These are phyloP conservation scores for Naganishia kalamii DNA, from an alignment of 768 basidiomycete species.

Conservation along the genomic window DNA sequence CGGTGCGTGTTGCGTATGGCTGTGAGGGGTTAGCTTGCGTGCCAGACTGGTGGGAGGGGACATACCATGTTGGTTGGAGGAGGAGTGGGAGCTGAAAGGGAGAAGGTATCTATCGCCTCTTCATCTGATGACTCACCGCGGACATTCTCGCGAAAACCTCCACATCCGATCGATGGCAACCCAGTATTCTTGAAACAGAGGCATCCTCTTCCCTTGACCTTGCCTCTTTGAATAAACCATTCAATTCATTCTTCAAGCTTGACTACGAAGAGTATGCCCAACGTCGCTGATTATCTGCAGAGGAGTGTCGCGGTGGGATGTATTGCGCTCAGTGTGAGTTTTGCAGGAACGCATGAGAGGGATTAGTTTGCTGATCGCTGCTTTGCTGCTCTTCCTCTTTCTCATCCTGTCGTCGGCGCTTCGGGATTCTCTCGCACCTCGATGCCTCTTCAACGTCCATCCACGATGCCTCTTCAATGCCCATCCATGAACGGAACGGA, in stretches of 20 bases:
- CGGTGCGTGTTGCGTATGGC: background rate
- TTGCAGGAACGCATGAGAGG: too few relatives aligned
- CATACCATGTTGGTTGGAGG: background rate
- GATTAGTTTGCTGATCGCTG: too few relatives aligned
- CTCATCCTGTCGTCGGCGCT: background rate
- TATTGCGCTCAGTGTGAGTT: conserved; percentile 1
- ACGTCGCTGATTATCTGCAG: conserved; percentile 8
- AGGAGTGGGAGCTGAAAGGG: background rate
- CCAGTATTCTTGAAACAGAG: background rate
- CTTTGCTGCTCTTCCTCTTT: background rate
- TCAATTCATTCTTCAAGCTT: too few relatives aligned
- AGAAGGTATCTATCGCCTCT: too few relatives aligned
- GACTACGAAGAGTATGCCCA: conserved; percentile 4
- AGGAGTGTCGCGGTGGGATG: background rate
- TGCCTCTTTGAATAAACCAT: too few relatives aligned
- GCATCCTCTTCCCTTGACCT: too few relatives aligned
- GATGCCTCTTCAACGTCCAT: too few relatives aligned
- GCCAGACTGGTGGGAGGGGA: background rate
- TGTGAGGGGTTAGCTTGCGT: background rate
- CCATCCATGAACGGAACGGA: too few relatives aligned
- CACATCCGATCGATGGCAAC: background rate
- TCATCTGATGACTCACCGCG: background rate
- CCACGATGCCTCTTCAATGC: too few relatives aligned
- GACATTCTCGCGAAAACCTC: background rate
- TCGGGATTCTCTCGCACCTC: background rate